Percentiles rank a stretch among this genome's conserved stretches.
These are phyloP conservation scores for Candida ovalis DNA, from an alignment of 805 yeast species.

Conservation along the genomic window DNA sequence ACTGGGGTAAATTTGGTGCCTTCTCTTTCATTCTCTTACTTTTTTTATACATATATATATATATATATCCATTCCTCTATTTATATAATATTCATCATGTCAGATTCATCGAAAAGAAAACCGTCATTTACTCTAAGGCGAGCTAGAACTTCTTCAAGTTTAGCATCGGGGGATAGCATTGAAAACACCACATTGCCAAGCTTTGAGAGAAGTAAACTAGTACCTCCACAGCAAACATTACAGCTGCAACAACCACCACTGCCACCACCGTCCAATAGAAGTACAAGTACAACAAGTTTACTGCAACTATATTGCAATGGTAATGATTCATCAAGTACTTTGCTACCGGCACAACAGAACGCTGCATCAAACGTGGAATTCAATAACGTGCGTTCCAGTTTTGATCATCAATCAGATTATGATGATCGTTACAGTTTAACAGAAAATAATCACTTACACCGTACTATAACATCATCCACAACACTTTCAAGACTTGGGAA, in stretches of 20 bases:
- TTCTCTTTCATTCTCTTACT: too few species aligned
- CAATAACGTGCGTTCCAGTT: slow-evolving; percentile 26
- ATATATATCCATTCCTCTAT: too few species aligned
- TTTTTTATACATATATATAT: too few species aligned
- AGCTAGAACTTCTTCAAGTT: neutral
- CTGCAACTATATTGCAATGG: slow-evolving; percentile 5
- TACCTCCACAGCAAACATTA: too few species aligned
- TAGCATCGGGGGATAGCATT: neutral
- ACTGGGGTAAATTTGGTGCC: too few species aligned
- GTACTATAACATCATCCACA: slow-evolving; percentile 21
- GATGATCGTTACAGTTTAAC: slow-evolving; percentile 1
- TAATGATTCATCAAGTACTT: slow-evolving; percentile 16
- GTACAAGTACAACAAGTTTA: neutral
- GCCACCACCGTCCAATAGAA: neutral
- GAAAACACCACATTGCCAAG: neutral
- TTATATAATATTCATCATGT: too few species aligned
- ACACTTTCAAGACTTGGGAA: slow-evolving; percentile 19
- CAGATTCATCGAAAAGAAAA: neutral
- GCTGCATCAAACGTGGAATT: slow-evolving; percentile 32
- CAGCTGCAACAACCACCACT: neutral
- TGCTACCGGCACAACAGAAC: slow-evolving; percentile 18
- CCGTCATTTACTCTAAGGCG: neutral
- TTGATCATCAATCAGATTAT: slow-evolving; percentile 3
- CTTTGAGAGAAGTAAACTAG: neutral
- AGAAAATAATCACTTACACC: slow-evolving; percentile 9